phyloP scores from a whole-genome alignment of 2,329 filamentous ascomycete genomes.

The Lachnellula cervina region DNA sequence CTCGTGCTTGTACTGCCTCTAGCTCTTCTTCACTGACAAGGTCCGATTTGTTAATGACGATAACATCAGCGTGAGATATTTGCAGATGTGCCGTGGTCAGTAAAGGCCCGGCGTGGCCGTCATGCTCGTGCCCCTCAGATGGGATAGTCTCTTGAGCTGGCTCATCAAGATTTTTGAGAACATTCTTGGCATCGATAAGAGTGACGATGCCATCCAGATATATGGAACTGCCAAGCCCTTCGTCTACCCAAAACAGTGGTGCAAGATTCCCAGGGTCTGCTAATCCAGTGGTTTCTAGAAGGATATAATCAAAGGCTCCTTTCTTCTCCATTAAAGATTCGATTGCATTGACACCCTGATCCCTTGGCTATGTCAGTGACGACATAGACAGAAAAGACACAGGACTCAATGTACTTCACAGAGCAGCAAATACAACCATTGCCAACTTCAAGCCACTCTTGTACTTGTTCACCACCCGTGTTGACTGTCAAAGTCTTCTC shows the following conservation, averaged over 20 bases:
- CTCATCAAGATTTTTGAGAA: constrained; percentile 76
- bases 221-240: constrained; percentile 89
- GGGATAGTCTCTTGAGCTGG: constrained; percentile 47
- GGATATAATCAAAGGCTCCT: constrained; percentile 93
- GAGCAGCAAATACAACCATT: constrained; percentile 98
- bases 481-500: constrained; percentile 93
- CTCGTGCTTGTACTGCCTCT: constrained; percentile 61
- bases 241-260: constrained; percentile 95
- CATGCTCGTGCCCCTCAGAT: constrained; percentile 39
- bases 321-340: constrained; percentile 93
- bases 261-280: constrained; percentile 95
- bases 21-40: constrained; percentile 69
- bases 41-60: constrained; percentile 92
- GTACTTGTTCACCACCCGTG: constrained; percentile 73
- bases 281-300: constrained; percentile 91
- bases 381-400: neutral
- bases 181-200: constrained; percentile 90
- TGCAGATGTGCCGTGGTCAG: constrained; percentile 93
- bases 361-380: constrained; percentile 44
- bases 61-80: constrained; percentile 92
- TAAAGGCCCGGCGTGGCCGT: constrained; percentile 54
- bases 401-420: constrained; percentile 63
- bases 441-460: constrained; percentile 92
- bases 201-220: constrained; percentile 97
- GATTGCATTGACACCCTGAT: constrained; percentile 89